Evolutionary conservation across 768 basidiomycete species (phyloP).

Genomic region (Phylloporus rhodoxanthus): DNA sequence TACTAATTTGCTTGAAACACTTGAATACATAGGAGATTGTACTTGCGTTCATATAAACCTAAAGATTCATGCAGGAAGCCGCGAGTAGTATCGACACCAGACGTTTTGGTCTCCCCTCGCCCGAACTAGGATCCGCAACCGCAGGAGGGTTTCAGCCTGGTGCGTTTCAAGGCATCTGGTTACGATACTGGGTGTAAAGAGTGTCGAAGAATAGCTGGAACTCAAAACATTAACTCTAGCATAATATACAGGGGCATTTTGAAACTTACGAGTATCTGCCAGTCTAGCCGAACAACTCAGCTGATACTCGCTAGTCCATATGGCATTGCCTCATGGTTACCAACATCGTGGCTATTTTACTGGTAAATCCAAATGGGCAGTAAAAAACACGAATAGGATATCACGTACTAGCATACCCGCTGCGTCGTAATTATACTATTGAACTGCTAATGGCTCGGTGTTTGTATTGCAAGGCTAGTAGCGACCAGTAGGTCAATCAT

Average conservation of each 20-base stretch:
- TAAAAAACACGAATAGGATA: not conserved
- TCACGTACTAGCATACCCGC: not conserved
- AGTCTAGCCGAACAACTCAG: not conserved
- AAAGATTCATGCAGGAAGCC: not conserved
- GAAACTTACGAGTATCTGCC: not conserved
- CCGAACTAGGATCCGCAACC: not conserved
- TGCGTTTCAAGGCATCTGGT: not conserved
- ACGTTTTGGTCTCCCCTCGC: not conserved
- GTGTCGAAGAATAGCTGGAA: not conserved
- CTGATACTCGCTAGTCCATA: not conserved
- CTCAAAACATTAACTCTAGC: not conserved
- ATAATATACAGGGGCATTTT: not conserved
- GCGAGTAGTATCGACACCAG: not conserved
- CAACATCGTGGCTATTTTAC: not conserved
- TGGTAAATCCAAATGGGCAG: not conserved
- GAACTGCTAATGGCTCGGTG: slow-evolving; percentile 11
- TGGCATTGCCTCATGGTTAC: not conserved
- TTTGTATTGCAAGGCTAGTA: slow-evolving; percentile 22
- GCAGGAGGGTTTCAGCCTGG: not conserved
- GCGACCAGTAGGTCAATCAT: slow-evolving; percentile 28
- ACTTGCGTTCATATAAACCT: not conserved
- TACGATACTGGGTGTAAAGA: not conserved
- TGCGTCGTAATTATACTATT: too few species aligned
- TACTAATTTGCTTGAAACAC: not conserved
- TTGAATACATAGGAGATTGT: not conserved